Percentiles rank a stretch among this genome's conserved stretches.
These are phyloP conservation scores for Leonotis leonurus DNA, from an alignment of 257 asterid species.

Conservation along the genomic window DNA sequence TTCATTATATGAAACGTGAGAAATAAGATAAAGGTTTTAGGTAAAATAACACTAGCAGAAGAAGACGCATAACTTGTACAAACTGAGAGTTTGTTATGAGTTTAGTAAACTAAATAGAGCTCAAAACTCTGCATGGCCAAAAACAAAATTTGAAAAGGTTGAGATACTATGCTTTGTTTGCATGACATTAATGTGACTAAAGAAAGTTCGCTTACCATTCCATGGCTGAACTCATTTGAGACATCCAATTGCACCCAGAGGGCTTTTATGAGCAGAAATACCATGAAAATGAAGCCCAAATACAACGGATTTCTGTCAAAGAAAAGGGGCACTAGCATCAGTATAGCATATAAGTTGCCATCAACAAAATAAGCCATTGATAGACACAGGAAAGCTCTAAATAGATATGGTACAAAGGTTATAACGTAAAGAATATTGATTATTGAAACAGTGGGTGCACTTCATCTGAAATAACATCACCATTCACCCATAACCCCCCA, in stretches of 20 bases:
- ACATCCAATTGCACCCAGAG: conserved; percentile 88
- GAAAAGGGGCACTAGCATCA: conserved; percentile 4
- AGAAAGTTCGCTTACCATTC: conserved; percentile 81
- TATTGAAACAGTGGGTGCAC: neutral
- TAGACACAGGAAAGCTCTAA: neutral
- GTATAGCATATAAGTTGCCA: neutral
- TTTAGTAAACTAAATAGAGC: too few species aligned
- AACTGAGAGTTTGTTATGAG: too few species aligned
- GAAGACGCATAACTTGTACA: too few species aligned
- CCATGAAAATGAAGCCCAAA: conserved; percentile 55
- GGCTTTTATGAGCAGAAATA: conserved; percentile 56
- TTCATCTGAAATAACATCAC: too few species aligned
- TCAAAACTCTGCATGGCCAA: too few species aligned
- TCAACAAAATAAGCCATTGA: conserved; percentile 1
- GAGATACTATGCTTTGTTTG: neutral
- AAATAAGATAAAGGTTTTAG: too few species aligned
- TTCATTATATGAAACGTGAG: too few species aligned
- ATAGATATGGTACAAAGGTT: neutral
- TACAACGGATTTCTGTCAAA: conserved; percentile 70
- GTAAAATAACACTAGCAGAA: too few species aligned
- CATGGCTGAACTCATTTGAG: conserved; percentile 57
- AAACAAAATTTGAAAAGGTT: too few species aligned
- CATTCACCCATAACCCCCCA: neutral
- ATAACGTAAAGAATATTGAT: neutral
- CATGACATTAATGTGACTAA: neutral